Evolutionary conservation across 257 asterid species (phyloP).

Genomic region (Rhazya stricta): DNA sequence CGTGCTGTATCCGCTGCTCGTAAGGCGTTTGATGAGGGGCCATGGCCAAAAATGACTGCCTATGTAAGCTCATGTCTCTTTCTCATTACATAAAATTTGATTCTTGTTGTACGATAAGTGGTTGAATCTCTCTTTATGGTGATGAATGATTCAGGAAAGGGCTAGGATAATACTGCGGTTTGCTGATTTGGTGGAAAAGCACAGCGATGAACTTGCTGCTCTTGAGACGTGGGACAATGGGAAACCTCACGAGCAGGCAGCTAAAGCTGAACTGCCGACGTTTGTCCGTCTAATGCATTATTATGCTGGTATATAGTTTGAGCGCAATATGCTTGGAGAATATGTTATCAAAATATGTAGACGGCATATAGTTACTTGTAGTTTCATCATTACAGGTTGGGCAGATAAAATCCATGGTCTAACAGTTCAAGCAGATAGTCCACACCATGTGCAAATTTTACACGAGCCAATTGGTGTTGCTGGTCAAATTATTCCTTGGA

Average conservation of each 20-base stretch:
- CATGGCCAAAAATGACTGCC: slow-evolving; percentile 85
- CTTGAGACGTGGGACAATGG: slow-evolving; percentile 84
- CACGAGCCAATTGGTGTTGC: slow-evolving; percentile 90
- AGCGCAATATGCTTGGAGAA: not conserved
- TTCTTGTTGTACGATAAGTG: not conserved
- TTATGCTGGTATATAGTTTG: slow-evolving; percentile 51
- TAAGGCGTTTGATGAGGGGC: slow-evolving; percentile 81
- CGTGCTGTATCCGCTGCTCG: slow-evolving; percentile 81
- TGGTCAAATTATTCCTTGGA: slow-evolving; percentile 86
- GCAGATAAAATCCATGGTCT: slow-evolving; percentile 76
- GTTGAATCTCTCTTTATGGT: not conserved
- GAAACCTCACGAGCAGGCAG: slow-evolving; percentile 66
- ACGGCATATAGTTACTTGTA: not conserved
- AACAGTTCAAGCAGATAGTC: slow-evolving; percentile 72
- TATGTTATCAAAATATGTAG: not conserved
- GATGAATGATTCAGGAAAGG: slow-evolving; percentile 48
- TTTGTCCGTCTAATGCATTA: slow-evolving; percentile 55
- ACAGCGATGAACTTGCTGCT: slow-evolving; percentile 58
- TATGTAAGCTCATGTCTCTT: slow-evolving; percentile 33
- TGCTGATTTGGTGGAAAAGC: slow-evolving; percentile 62
- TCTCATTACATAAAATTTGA: not conserved
- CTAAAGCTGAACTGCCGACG: slow-evolving; percentile 44
- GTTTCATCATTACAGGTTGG: slow-evolving; percentile 48
- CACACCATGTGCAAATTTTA: slow-evolving; percentile 54
- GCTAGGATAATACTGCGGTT: slow-evolving; percentile 49